Evolutionary conservation across 2,329 filamentous ascomycete genomes (phyloP).

Genomic region (Diplodia mutila): DNA sequence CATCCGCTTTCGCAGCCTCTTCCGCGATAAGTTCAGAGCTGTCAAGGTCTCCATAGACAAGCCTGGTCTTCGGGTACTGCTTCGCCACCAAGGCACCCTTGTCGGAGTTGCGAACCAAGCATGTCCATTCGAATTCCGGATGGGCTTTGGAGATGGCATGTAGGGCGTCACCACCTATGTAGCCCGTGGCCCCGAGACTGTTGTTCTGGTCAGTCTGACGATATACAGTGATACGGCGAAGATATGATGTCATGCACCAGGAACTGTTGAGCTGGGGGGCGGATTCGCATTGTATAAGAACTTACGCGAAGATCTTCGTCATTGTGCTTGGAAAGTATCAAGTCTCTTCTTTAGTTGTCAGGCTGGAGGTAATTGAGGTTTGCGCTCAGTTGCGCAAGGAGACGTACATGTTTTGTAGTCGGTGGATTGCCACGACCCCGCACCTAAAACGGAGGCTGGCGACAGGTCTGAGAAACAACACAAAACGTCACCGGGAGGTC

Average conservation of each 20-base stretch:
- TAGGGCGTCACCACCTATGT: constrained; percentile 47
- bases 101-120: constrained; percentile 54
- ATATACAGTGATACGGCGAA: background rate
- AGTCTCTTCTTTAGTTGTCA: background rate
- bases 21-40: constrained; percentile 48
- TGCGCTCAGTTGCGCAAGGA: background rate
- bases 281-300: background rate
- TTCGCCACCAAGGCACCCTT: constrained; percentile 52
- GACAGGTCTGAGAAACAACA: background rate
- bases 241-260: background rate
- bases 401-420: background rate
- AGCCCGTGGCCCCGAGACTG: constrained; percentile 37
- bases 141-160: constrained; percentile 50
- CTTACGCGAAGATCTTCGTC: constrained; percentile 20
- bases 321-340: background rate
- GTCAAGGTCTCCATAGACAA: constrained; percentile 59
- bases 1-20: constrained; percentile 53
- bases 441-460: background rate
- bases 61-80: constrained; percentile 51
- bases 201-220: background rate
- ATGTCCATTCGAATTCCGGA: constrained; percentile 55
- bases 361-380: background rate
- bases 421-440: background rate
- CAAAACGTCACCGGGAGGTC: background rate
- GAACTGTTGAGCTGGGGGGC: background rate